phyloP scores from a whole-genome alignment of 2,329 filamentous ascomycete species.

The Thelonectria blattea region DNA sequence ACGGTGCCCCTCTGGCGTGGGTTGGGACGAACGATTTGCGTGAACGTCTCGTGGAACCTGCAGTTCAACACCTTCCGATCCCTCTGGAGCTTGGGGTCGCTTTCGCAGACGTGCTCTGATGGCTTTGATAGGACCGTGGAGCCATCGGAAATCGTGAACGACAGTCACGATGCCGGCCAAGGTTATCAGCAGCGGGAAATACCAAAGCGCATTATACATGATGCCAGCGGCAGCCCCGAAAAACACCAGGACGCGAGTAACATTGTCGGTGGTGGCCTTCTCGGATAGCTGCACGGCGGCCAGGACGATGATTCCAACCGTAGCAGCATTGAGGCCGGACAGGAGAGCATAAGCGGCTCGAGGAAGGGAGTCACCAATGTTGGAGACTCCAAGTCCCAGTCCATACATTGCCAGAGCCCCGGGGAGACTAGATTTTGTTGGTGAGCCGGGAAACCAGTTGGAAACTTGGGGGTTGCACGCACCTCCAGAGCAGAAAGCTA shows the following conservation, averaged over 20 bases:
- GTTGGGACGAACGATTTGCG: not conserved
- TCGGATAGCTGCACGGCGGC: constrained; percentile 70
- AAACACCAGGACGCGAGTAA: constrained; percentile 69
- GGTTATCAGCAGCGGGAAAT: constrained; percentile 70
- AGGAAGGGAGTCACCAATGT: constrained; percentile 64
- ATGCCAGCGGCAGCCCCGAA: constrained; percentile 67
- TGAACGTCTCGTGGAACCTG: not conserved
- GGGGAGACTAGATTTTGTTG: constrained; percentile 57
- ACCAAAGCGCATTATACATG: constrained; percentile 76
- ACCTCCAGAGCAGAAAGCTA: constrained; percentile 70
- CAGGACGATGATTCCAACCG: constrained; percentile 73
- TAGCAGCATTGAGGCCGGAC: constrained; percentile 73
- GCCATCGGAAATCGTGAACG: constrained; percentile 57
- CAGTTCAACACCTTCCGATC: constrained; percentile 15
- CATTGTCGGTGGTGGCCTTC: constrained; percentile 70
- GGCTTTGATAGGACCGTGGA: constrained; percentile 14
- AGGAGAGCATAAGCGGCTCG: constrained; percentile 69
- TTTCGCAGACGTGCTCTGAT: not conserved
- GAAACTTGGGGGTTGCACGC: constrained; percentile 11
- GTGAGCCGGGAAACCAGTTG: not conserved
- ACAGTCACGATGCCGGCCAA: constrained; percentile 61
- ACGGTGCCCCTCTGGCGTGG: not conserved
- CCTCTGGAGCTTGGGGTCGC: not conserved
- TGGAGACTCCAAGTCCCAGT: constrained; percentile 64
- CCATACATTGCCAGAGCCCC: constrained; percentile 73